These are phyloP conservation scores for Gaeumannomyces tritici DNA, from an alignment of 2,329 filamentous ascomycete species.

Conservation along the genomic window DNA sequence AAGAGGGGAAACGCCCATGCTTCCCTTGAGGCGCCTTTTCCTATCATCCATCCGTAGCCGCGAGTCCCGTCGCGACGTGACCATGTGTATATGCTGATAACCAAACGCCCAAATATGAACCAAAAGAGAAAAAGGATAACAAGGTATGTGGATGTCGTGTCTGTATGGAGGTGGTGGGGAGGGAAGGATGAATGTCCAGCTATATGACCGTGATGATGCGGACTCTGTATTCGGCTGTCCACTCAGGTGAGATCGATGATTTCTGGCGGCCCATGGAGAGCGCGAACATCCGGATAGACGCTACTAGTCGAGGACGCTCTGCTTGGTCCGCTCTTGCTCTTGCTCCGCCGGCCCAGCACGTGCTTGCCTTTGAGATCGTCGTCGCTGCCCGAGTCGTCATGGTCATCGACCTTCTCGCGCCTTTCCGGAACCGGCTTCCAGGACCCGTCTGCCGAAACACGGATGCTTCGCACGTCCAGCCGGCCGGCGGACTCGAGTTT, in stretches of 20 bases:
- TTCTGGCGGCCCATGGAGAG: not conserved
- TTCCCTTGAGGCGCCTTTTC: too few relatives aligned
- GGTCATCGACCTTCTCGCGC: constrained; percentile 17
- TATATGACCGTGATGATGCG: not conserved
- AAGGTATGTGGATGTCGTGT: too few relatives aligned
- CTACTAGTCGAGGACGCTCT: not conserved
- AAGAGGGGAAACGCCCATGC: too few relatives aligned
- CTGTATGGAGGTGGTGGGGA: too few relatives aligned
- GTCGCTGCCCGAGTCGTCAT: constrained; percentile 5
- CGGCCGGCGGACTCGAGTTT: constrained; percentile 39
- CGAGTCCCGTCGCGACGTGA: not conserved
- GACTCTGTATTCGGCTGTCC: too few relatives aligned
- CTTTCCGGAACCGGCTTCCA: constrained; percentile 44
- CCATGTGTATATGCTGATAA: not conserved
- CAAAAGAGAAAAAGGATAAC: too few relatives aligned
- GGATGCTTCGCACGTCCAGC: constrained; percentile 46
- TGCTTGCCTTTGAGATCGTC: not conserved
- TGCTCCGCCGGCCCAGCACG: not conserved
- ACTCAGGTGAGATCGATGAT: not conserved
- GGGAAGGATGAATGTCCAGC: not conserved
- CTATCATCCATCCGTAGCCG: too few relatives aligned
- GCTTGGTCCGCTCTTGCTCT: not conserved
- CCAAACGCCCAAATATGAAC: not conserved
- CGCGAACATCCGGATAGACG: not conserved
- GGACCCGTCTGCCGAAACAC: constrained; percentile 51